These are phyloP conservation scores for Trametes hirsuta DNA, from an alignment of 1,284 basidiomycete genomes.

Conservation along the genomic window DNA sequence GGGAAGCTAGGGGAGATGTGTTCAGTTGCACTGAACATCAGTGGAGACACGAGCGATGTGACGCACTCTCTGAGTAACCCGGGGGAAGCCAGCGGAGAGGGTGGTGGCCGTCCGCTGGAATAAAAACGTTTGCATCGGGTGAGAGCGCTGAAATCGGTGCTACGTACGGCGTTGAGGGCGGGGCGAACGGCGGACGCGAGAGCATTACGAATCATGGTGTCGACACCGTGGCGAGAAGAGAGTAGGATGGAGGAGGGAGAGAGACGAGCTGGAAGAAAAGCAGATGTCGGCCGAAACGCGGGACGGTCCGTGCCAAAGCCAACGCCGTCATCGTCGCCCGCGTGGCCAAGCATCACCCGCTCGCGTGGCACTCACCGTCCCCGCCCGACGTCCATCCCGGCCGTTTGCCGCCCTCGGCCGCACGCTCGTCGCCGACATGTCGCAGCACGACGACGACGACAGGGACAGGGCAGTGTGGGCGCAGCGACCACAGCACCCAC, in stretches of 20 bases:
- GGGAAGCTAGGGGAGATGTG: conserved; percentile 57
- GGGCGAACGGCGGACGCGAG: conserved; percentile 62
- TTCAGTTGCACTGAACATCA: conserved; percentile 38
- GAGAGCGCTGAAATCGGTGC: neutral
- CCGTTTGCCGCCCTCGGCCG: neutral
- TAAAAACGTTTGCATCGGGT: conserved; percentile 10
- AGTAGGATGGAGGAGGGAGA: conserved; percentile 32
- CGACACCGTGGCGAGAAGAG: conserved; percentile 23
- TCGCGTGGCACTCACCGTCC: conserved; percentile 20
- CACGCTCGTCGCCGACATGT: neutral
- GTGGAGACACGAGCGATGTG: neutral
- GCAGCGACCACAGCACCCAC: neutral
- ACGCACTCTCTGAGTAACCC: conserved; percentile 70
- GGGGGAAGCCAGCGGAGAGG: conserved; percentile 80
- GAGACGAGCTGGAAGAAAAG: conserved; percentile 28
- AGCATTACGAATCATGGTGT: conserved; percentile 69
- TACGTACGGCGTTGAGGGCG: conserved; percentile 54
- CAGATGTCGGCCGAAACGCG: conserved; percentile 33
- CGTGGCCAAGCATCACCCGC: conserved; percentile 16
- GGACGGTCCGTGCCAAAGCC: conserved; percentile 16
- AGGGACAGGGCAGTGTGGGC: neutral
- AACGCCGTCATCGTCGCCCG: conserved; percentile 26
- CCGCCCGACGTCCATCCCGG: conserved; percentile 9
- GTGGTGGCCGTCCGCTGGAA: conserved; percentile 74
- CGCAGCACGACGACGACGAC: too few relatives aligned